These are phyloP conservation scores for Apiotrichum porosum DNA, from an alignment of 1,284 basidiomycete genomes.

Conservation along the genomic window DNA sequence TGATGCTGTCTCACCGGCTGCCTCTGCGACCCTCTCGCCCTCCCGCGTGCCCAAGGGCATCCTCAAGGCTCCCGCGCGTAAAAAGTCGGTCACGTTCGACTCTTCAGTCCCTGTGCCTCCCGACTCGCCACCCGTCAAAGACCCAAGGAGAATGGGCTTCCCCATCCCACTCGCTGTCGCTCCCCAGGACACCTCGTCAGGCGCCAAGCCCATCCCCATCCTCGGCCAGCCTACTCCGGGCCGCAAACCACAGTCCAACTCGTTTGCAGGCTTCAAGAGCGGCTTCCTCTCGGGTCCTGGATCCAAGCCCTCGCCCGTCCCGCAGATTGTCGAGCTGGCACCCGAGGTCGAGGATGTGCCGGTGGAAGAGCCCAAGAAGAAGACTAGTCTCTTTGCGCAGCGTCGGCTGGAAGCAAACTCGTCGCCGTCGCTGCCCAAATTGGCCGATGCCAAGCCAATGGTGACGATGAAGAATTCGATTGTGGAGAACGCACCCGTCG, in stretches of 20 bases:
- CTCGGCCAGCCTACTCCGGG: conserved; percentile 28
- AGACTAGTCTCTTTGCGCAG: conserved; percentile 35
- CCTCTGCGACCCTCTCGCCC: background rate
- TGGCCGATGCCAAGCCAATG: conserved; percentile 26
- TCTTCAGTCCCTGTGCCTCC: conserved; percentile 34
- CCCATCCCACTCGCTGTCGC: conserved; percentile 14
- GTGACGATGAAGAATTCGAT: conserved; percentile 27
- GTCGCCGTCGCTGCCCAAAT: conserved; percentile 14
- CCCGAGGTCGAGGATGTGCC: conserved; percentile 3
- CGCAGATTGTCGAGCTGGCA: background rate
- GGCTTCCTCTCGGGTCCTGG: conserved; percentile 27
- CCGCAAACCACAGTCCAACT: conserved; percentile 3
- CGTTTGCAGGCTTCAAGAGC: conserved; percentile 37
- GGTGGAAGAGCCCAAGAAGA: conserved; percentile 18
- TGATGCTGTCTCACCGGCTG: background rate
- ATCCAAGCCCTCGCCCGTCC: background rate
- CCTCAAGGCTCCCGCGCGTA: conserved; percentile 34
- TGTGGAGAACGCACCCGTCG: conserved; percentile 20
- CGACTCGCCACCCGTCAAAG: conserved; percentile 21
- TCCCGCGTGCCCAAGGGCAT: conserved; percentile 28
- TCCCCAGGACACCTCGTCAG: conserved; percentile 9
- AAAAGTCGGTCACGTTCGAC: conserved; percentile 45
- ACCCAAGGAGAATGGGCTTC: conserved; percentile 19
- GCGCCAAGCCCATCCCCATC: conserved; percentile 28
- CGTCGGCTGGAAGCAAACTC: conserved; percentile 6